Percentiles rank a stretch among this genome's conserved stretches.
These are phyloP conservation scores for Umbelopsis vinacea DNA, from an alignment of 192 early-diverging fungal species.

Conservation along the genomic window DNA sequence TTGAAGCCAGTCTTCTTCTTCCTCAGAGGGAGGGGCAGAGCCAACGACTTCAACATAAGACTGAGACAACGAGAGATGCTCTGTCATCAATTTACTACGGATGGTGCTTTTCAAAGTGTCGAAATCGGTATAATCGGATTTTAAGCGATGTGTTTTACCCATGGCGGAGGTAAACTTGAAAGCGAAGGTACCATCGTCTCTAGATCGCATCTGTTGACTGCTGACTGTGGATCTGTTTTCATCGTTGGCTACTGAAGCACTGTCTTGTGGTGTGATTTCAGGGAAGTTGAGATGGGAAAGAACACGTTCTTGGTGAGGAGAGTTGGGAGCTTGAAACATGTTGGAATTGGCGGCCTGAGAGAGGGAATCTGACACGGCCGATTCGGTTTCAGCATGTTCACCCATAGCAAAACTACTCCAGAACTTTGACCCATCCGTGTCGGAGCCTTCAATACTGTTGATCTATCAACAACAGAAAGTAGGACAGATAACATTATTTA, in stretches of 20 bases:
- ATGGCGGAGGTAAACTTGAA: slow-evolving; percentile 70
- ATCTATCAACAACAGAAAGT: slow-evolving; percentile 18
- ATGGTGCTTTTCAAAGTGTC: slow-evolving; percentile 50
- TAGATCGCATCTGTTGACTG: slow-evolving; percentile 8
- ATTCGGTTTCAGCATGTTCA: slow-evolving; percentile 46
- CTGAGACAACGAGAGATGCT: slow-evolving; percentile 34
- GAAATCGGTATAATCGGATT: slow-evolving; percentile 35
- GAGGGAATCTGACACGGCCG: slow-evolving; percentile 37
- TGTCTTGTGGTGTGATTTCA: slow-evolving; percentile 29
- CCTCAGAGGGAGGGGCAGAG: slow-evolving; percentile 36
- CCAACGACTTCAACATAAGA: slow-evolving; percentile 26
- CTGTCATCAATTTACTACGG: slow-evolving; percentile 50
- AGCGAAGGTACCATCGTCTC: slow-evolving; percentile 39
- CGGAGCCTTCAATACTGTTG: slow-evolving; percentile 40
- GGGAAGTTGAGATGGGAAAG: slow-evolving; percentile 22
- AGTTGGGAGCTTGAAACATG: slow-evolving; percentile 29
- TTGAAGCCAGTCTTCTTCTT: slow-evolving; percentile 38
- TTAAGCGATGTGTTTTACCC: slow-evolving; percentile 72
- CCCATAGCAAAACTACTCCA: slow-evolving; percentile 47
- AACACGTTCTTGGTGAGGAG: background rate
- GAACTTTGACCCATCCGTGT: slow-evolving; percentile 46
- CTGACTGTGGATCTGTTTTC: slow-evolving; percentile 25
- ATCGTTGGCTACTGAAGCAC: slow-evolving; percentile 28
- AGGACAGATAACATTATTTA: too few relatives aligned
- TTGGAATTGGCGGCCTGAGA: slow-evolving; percentile 40